Evolutionary conservation across 2,329 filamentous ascomycete genomes (phyloP).

Genomic region (Penicillium sp.): DNA sequence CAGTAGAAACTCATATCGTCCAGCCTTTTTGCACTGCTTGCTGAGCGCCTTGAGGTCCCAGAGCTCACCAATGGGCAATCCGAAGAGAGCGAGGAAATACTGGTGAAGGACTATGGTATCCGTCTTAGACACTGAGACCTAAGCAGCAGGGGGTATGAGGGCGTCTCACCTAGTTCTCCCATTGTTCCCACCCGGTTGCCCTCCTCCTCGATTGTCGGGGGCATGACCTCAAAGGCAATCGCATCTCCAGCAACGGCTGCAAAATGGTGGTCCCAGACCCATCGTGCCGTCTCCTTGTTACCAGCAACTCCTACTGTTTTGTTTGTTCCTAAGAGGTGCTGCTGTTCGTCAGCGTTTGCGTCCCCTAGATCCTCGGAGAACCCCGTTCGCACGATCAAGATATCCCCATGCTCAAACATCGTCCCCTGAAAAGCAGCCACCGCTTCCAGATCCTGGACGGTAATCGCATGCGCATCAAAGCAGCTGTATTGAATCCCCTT

Average conservation of each 20-base stretch:
- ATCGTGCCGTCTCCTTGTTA: slow-evolving; percentile 53
- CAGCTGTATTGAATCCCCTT: slow-evolving; percentile 63
- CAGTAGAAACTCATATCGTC: slow-evolving; percentile 51
- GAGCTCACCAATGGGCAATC: slow-evolving; percentile 52
- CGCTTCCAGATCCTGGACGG: slow-evolving; percentile 22
- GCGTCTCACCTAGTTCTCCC: neutral
- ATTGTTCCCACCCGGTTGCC: neutral
- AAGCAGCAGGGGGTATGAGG: too few relatives aligned
- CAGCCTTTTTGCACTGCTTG: slow-evolving; percentile 41
- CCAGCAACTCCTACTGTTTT: slow-evolving; percentile 49
- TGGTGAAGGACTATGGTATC: slow-evolving; percentile 41
- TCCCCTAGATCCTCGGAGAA: slow-evolving; percentile 25
- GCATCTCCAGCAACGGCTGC: slow-evolving; percentile 33
- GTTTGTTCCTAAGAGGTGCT: slow-evolving; percentile 12
- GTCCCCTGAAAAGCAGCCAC: slow-evolving; percentile 26
- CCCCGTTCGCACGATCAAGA: slow-evolving; percentile 31
- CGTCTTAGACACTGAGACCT: too few relatives aligned
- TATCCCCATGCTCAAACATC: slow-evolving; percentile 27
- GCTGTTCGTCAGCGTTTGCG: slow-evolving; percentile 26
- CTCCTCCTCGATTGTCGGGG: slow-evolving; percentile 14
- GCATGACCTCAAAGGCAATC: slow-evolving; percentile 32
- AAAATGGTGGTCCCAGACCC: slow-evolving; percentile 62
- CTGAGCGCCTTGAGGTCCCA: slow-evolving; percentile 51
- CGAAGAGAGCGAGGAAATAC: slow-evolving; percentile 48
- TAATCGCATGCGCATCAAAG: slow-evolving; percentile 46